A percentile compares a stretch with the other conserved stretches of the same genome.
Evolutionary conservation across 2,329 filamentous ascomycete genomes (phyloP).

Genomic region (Hymenoscyphus infarciens): DNA sequence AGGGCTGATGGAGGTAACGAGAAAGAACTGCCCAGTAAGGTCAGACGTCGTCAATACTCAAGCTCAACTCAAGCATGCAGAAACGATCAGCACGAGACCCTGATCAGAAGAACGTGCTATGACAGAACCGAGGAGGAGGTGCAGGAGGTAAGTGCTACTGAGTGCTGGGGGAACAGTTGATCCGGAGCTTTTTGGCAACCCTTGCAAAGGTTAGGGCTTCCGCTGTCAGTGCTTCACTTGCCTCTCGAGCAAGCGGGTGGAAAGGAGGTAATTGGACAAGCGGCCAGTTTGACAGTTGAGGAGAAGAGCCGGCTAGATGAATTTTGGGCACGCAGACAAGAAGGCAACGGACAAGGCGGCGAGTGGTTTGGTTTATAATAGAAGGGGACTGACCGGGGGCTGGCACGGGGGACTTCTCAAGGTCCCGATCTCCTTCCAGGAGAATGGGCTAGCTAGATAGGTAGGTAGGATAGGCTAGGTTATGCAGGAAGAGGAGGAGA

Average conservation of each 20-base stretch:
- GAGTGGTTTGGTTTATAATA: not conserved
- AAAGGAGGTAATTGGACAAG: not conserved
- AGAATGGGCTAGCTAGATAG: too few species aligned
- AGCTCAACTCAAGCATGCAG: not conserved
- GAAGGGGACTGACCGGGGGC: not conserved
- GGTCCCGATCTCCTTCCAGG: too few species aligned
- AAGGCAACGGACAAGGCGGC: not conserved
- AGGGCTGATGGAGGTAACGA: constrained; percentile 2
- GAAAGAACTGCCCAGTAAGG: constrained; percentile 5
- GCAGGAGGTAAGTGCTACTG: not conserved
- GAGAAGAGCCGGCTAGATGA: not conserved
- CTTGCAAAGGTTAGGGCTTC: constrained; percentile 10
- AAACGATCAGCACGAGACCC: not conserved
- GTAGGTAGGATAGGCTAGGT: too few species aligned
- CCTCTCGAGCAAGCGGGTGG: constrained; percentile 6
- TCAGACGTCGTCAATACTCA: constrained; percentile 5
- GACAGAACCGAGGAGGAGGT: constrained; percentile 4
- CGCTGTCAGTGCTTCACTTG: constrained; percentile 20
- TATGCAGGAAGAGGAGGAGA: not conserved
- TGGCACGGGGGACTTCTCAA: not conserved
- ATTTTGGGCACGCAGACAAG: not conserved
- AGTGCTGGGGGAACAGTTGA: constrained; percentile 2
- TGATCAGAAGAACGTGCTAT: not conserved
- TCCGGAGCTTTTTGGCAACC: constrained; percentile 14
- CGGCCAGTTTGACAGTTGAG: not conserved